Evolutionary conservation across 1,284 basidiomycete genomes (phyloP).

Genomic region (Sphagnurus paluster): DNA sequence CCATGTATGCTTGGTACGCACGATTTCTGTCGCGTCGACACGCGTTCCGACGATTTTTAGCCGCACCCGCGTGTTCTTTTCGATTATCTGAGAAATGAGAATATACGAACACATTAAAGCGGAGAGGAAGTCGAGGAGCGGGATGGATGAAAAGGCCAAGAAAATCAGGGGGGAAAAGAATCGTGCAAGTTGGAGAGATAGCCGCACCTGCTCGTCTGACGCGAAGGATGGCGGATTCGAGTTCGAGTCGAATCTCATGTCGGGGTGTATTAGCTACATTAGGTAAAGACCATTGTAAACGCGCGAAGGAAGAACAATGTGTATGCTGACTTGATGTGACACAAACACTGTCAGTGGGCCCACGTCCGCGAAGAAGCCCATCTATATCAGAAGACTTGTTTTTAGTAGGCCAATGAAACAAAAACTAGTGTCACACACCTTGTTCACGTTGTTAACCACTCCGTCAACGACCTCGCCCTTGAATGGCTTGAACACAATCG

Average conservation of each 20-base stretch:
- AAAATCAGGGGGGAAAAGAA: not conserved
- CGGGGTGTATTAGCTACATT: constrained; percentile 83
- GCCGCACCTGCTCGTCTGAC: constrained; percentile 79
- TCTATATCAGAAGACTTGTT: constrained; percentile 46
- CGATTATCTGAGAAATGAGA: constrained; percentile 66
- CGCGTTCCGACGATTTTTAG: constrained; percentile 97
- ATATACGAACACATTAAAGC: constrained; percentile 2
- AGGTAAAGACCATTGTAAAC: constrained; percentile 16
- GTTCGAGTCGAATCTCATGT: constrained; percentile 91
- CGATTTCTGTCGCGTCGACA: constrained; percentile 97
- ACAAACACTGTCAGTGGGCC: constrained; percentile 93
- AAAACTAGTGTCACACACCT: constrained; percentile 53
- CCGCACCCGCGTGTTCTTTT: constrained; percentile 90
- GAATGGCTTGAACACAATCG: constrained; percentile 97
- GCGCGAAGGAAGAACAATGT: constrained; percentile 20
- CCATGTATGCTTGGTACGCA: constrained; percentile 40
- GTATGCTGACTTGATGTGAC: constrained; percentile 79
- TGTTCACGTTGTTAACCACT: constrained; percentile 94
- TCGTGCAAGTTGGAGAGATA: not conserved
- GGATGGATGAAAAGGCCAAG: not conserved
- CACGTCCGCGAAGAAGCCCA: constrained; percentile 98
- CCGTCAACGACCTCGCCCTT: constrained; percentile 99
- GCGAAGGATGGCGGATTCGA: constrained; percentile 91
- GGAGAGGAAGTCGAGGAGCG: not conserved
- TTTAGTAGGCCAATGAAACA: not conserved